Base-by-base conservation (phyloP, 2,329 filamentous ascomycete species). In the Colletotrichum euphorbiae region DNA sequence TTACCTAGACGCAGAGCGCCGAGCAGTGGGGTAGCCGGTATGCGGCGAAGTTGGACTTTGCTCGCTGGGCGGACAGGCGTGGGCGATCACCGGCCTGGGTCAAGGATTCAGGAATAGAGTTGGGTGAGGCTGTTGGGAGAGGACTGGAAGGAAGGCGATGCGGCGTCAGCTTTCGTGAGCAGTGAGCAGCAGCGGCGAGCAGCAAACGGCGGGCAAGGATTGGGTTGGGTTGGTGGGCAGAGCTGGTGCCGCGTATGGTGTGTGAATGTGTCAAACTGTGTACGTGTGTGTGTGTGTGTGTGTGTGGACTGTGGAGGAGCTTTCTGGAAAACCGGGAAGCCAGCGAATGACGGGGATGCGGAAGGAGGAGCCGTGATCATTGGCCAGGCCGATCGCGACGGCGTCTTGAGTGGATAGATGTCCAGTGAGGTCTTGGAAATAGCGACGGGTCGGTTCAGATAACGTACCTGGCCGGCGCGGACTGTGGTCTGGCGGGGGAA, bases 151-250 rank as follows among this genome's bases (percentile, higher is more conserved):
- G 40, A 59, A 62, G 43, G 51, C 52, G 33, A 59, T 55, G 58
- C 50, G 69, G 60, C 69, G 69, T 70, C 69, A 70, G 66, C 66
- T 58, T 67, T 58, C 19, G 48, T 59, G 51, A 50, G 59, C 55
- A 46, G 52, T 45, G 57, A 40, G n/a, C 24, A 38, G 63, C 50
- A 50, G 21, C 46, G 46, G 17, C 46, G 58, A 42, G 42, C 63
- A 33, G 48, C 1, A 28, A 61, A 31, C 46, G 60, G 42, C 36
- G 45, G 51, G 40, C 65, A 65, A 54, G 65, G 65, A 21, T 63
- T 38, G 21, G 58, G 38, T 24, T 19, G 42, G 58, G 40, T 31
- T 21, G 68, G 63, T 63, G 45, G 54, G 54, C 63, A 54, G 58
- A 51, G 56, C 12, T 21, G 21, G 31, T 28, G 21, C 38, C 38